Base-by-base conservation (phyloP, 1,284 basidiomycete species). In the Heterobasidion occidentale region DNA sequence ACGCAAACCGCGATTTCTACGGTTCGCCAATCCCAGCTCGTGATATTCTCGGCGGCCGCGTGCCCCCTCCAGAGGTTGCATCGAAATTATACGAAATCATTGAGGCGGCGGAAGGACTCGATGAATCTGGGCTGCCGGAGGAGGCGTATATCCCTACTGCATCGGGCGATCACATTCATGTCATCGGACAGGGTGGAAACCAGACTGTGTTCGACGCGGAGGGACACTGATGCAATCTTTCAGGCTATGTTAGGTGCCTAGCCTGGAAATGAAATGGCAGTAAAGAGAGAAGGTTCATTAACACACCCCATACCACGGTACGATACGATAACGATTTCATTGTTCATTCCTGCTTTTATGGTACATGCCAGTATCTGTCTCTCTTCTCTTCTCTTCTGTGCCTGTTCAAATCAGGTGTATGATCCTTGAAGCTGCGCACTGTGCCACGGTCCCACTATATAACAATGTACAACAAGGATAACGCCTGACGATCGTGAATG, bases 61-160 rank as follows among this genome's bases (percentile, higher is more conserved):
- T 98, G 0, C 96, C 96, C 1, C 92, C 96, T 9, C 96, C 96
- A 0, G 96, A 98, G 72, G 93, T 96, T 54, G 96, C 96, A 0
- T 93, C 90, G 33, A 81, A 83, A 59, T 74, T 99, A 67, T 98
- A 98, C 71, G 96, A 98, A 69, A 89, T 97, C 64, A 94, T 98
- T 64, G 95, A 98, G 68, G 86, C 88, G 45, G 88, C 88, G 3
- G 88, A 90, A 69, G 88, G 88, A 44, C 71, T 91, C 49, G 89
- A 92, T 65, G 88, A 91, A 71, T 78, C 77, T 1, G 88, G 86
- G 3, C 71, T 97, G 12, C 93, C 94, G 0, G 82, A 90, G 42
- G 76, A 82, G 46, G 80, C 89, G 2, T 97, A 93, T 66, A 84
- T 95, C 15, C 94, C 93, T 0, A 78, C 79, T 46, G 76, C 76